Base-by-base conservation (phyloP, 148 eudicot genomes). In the Euryodendron excelsum region DNA sequence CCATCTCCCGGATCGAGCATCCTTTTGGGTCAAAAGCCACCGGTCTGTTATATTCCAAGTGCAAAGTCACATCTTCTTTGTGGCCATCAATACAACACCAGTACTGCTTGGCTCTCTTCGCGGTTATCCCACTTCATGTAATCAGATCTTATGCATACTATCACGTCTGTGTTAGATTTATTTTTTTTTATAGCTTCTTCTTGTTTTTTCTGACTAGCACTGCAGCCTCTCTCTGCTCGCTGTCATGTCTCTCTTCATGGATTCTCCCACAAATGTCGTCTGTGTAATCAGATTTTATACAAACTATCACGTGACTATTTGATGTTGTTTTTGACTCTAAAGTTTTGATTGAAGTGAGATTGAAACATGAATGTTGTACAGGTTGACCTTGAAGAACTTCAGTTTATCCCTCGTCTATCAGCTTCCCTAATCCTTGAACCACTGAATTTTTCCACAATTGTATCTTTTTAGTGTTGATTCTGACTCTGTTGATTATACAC, bases 1-100 rank as follows among this genome's bases (percentile, higher is more conserved):
- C 50, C 11, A 14, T 68, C 70, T 65, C 17, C n/a, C 53, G 25
- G 73, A 45, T 25, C n/a, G 44, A 69, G 73, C 48, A 53, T 69
- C 21, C n/a, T 23, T 68, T 41, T 12, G 10, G 50, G 33, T 25
- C 31, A 12, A 13, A 44, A 41, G 73, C n/a, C 28, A 28, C 73
- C 6, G 48, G 33, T 44, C 53, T 44, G 72, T 12, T 69, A 41
- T 69, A 33, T 69, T 1, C 53, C 15, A 44, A n/a, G 23, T 23
- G 14, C 21, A 28, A 4, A 14, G 10, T 14, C 48, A 27, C 12
- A 39, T 23, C 21, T 68, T 68, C 50, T 39, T 39, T 68, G 50
- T 12, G 50, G 70, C 44, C 30, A 68, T 44, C 10, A 9, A 28
- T 53, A 44, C 53, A 25, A 28, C 34, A 23, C 72, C 2, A 15